A percentile compares a stretch with the other conserved stretches of the same genome.
These are phyloP conservation scores for Acacia melanoxylon DNA, from an alignment of 306 rosid genomes.

Conservation along the genomic window DNA sequence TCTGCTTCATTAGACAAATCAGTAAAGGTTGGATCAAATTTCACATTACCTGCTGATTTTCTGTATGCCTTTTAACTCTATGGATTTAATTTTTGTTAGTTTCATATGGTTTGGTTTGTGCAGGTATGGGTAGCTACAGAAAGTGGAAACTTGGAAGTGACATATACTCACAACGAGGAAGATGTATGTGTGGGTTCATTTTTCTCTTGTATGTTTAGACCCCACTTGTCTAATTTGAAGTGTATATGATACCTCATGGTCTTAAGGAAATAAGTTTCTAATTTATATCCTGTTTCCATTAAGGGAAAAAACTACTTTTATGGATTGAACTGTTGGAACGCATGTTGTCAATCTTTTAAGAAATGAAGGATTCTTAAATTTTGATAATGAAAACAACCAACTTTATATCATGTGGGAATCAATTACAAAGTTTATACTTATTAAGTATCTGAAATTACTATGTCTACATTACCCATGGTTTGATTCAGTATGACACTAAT, in stretches of 20 bases:
- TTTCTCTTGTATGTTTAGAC: not conserved
- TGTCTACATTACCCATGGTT: not conserved
- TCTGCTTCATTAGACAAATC: constrained; percentile 88
- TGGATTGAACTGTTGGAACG: constrained; percentile 1
- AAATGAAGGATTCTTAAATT: constrained; percentile 22
- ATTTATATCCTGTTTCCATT: not conserved
- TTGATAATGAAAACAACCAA: not conserved
- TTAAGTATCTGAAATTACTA: not conserved
- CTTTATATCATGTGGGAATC: not conserved
- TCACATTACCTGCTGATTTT: constrained; percentile 20
- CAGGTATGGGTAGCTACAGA: constrained; percentile 93
- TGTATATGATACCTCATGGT: not conserved
- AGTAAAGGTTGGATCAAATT: constrained; percentile 59
- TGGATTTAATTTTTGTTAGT: not conserved
- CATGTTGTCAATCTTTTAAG: not conserved
- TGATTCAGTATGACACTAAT: not conserved
- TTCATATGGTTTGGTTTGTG: constrained; percentile 28
- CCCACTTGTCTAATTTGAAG: constrained; percentile 13
- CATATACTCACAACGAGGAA: constrained; percentile 81
- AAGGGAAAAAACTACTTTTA: not conserved
- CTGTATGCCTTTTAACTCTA: not conserved
- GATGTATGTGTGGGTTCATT: constrained; percentile 53
- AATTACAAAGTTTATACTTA: not conserved
- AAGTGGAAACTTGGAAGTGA: constrained; percentile 91
- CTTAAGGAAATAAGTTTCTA: constrained; percentile 7